A percentile compares a stretch with the other conserved stretches of the same genome.
Conservation (phyloP, 2,329 filamentous ascomycete species). For the Daldinia sp. region DNA sequence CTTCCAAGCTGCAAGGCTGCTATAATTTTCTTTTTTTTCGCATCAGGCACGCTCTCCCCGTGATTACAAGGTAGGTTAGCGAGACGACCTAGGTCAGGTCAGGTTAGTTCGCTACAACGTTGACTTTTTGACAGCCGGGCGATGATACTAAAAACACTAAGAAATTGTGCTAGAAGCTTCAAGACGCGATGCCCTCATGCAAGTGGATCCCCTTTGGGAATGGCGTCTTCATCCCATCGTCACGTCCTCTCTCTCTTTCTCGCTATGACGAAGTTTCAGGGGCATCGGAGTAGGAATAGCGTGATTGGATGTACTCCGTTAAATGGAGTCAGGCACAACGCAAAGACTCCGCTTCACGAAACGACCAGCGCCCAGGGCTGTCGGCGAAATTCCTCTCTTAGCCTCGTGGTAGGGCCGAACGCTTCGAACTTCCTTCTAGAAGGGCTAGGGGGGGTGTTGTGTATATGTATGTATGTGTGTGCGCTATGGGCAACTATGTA, state of each 20-base stretch:
- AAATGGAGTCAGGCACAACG: not conserved
- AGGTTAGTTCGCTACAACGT: slow-evolving; percentile 1
- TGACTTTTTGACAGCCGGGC: slow-evolving; percentile 17
- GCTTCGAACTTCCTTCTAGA: slow-evolving; percentile 41
- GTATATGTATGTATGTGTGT: not conserved
- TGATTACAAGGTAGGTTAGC: slow-evolving; percentile 22
- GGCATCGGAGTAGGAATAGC: not conserved
- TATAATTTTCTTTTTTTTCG: not conserved
- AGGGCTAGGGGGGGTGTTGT: not conserved
- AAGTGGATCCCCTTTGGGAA: slow-evolving; percentile 29
- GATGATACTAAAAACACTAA: not conserved
- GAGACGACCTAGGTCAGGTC: not conserved
- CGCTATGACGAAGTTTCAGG: slow-evolving; percentile 39
- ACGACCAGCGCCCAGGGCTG: slow-evolving; percentile 16
- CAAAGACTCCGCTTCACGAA: slow-evolving; percentile 5
- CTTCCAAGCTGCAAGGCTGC: slow-evolving; percentile 1
- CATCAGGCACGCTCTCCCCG: slow-evolving; percentile 12
- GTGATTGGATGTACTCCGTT: slow-evolving; percentile 13
- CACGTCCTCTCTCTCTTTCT: slow-evolving; percentile 5
- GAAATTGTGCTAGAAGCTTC: slow-evolving; percentile 12
- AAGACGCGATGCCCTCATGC: slow-evolving; percentile 31
- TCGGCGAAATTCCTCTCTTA: slow-evolving; percentile 32
- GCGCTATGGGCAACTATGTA: too few species aligned
- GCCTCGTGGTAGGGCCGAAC: slow-evolving; percentile 1
- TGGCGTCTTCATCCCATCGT: slow-evolving; percentile 5